A percentile compares a stretch with the other conserved stretches of the same genome.
Evolutionary conservation across 495 filamentous ascomycete species (phyloP).

Genomic region (Daldinia loculata): DNA sequence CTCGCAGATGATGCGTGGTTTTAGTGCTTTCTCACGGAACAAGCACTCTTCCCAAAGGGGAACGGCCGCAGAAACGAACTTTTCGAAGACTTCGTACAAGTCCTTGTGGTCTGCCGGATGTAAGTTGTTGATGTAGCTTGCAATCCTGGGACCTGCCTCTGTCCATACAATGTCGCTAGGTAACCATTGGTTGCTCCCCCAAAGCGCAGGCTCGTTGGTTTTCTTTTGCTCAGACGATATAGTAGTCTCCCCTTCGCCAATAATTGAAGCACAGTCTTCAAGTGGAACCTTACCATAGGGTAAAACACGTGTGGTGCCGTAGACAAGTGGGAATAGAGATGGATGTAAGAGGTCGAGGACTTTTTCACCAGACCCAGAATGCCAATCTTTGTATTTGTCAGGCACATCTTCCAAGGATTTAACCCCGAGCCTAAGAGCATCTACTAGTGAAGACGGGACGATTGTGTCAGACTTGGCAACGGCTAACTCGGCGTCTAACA

Average conservation of each 20-base stretch:
- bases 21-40: neutral
- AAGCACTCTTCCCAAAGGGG: slow-evolving; percentile 38
- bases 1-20: slow-evolving; percentile 23
- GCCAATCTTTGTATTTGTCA: slow-evolving; percentile 63
- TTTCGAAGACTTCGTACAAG: slow-evolving; percentile 63
- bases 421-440: slow-evolving; percentile 31
- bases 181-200: slow-evolving; percentile 60
- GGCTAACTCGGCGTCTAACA: slow-evolving; percentile 41
- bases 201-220: neutral
- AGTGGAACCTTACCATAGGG: slow-evolving; percentile 49
- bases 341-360: slow-evolving; percentile 71
- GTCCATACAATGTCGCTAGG: slow-evolving; percentile 62
- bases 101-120: slow-evolving; percentile 56
- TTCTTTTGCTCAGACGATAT: neutral
- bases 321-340: slow-evolving; percentile 67
- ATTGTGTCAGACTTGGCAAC: slow-evolving; percentile 46
- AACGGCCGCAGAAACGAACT: slow-evolving; percentile 53
- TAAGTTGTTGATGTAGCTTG: slow-evolving; percentile 72
- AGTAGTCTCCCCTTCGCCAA: slow-evolving; percentile 53
- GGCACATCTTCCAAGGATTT: slow-evolving; percentile 55
- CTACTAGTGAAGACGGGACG: slow-evolving; percentile 27
- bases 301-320: slow-evolving; percentile 61
- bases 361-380: slow-evolving; percentile 61
- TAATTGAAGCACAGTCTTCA: slow-evolving; percentile 51
- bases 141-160: slow-evolving; percentile 66